Evolutionary conservation across 164 flowering plant species (phyloP).

Genomic region (Berberis thunbergii): DNA sequence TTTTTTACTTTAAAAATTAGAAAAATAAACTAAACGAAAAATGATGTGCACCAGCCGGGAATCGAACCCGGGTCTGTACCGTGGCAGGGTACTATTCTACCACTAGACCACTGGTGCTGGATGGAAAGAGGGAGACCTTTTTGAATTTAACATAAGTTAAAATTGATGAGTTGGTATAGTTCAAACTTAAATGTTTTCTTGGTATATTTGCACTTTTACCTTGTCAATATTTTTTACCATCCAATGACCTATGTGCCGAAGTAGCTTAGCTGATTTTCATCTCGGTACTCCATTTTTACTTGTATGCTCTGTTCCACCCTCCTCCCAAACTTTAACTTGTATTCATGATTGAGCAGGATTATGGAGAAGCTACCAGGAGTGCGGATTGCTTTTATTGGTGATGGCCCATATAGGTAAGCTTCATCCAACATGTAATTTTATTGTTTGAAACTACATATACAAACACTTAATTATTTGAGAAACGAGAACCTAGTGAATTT

Average conservation of each 20-base stretch:
- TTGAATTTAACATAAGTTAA: no score
- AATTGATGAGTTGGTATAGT: no score
- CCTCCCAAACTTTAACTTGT: background rate
- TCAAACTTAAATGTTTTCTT: no score
- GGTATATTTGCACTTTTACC: no score
- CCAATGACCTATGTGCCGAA: no score
- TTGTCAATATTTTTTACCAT: no score
- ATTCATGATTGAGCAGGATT: conserved; percentile 44
- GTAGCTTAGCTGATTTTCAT: no score
- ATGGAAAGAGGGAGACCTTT: no score
- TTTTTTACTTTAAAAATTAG: no score
- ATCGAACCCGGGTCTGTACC: conserved; percentile 99
- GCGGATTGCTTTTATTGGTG: conserved; percentile 92
- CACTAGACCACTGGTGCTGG: conserved; percentile 91
- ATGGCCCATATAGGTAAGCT: conserved; percentile 89
- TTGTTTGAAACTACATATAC: background rate
- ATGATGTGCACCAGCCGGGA: conserved; percentile 68
- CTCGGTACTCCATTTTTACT: background rate
- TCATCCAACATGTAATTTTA: background rate
- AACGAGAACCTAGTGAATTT: no score
- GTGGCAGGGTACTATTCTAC: conserved; percentile 99
- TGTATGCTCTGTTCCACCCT: conserved; percentile 1
- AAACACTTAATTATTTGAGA: background rate
- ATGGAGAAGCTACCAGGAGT: conserved; percentile 89
- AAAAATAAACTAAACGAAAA: no score